Evolutionary conservation across 2,329 filamentous ascomycete species (phyloP), one percentile per base, ranked within the genome.

Genomic region (Ascochyta pisi): DNA sequence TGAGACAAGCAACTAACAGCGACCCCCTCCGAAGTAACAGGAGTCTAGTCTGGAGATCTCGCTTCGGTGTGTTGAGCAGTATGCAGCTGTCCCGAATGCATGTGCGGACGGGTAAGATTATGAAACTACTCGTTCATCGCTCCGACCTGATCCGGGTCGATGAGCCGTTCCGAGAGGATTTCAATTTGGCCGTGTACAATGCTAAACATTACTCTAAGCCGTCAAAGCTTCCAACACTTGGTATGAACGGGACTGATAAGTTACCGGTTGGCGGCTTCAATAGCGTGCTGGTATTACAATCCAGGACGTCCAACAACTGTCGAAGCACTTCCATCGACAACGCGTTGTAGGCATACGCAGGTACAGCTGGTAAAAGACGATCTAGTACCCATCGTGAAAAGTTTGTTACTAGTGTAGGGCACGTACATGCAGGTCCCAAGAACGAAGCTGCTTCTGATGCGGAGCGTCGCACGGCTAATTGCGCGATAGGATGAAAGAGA

Each of bases 341-440:
- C 6, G 13, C 13, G 13, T 41, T 41, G 13, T 22, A 16, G 4
- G 27, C 42, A 27, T 12, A n/a, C 35, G 15, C 37, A 19, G 7
- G 27, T 6, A 16, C 16, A 15, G 22, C 12, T 26, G 6, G 34
- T 29, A 16, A 4, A 26, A 1, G n/a, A 15, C 12, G 4, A 23
- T 23, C 13, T 19, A 8, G n/a, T 33, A 16, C 35, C 39, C 3
- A 9, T 34, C n/a, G 26, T 33, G 34, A 22, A 3, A 43, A 47
- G 19, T 10, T 19, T 15, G 23, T 15, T 37, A 33, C 22, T 37
- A 2, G n/a, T 23, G 23, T 10, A 37, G 8, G 49, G 37, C 38
- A 50, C 52, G 57, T 47, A 46, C 29, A 65, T 57, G 47, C 53
- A 63, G 60, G 54, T 62, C 58, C 60, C 42, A 55, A 35, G 31